Base-by-base conservation (phyloP, 495 filamentous ascomycete species). In the Hyaloscypha bicolor region DNA sequence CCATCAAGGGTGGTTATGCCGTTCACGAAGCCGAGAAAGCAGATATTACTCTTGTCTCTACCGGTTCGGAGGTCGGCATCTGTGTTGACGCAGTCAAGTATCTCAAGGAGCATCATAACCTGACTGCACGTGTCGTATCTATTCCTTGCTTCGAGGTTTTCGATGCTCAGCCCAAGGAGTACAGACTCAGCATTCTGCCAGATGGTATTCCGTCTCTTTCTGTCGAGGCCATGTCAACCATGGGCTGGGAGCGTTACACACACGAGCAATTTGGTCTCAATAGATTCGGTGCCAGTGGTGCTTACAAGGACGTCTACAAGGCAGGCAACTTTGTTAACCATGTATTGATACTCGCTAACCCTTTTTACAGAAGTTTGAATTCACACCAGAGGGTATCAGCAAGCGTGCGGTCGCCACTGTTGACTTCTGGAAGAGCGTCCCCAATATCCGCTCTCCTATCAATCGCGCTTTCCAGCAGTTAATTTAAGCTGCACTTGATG, bases 201-300 rank as follows among this genome's bases (percentile, higher is more conserved):
- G 94, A 98, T 77, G 93, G 93, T 67, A 96, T 97, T 77, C 95
- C 95, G 67, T 88, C 93, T 58, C 78, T 99, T 80, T 95, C 91
- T 58, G 90, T 99, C 70, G 95, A 99, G 84, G 93, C 90, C 75
- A 91, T 94, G 91, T 89, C 87, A 76, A 98, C 95, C 72, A 80
- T 84, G 83, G 94, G 94, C 68, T 99, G 95, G 95, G 94, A 97
- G 87, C 89, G 92, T 78, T 99, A 97, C 82, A 90, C 93, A 64
- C 93, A 99, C 79, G 95, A 99, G 87, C 95, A 99, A 82, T 99
- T 99, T 76, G 95, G 95, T 76, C 87, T 99, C 48, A 98, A 99
- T 89, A 87, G 95, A 75, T 99, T 99, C 79, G 95, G 95, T 87
- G 94, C 93, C 72, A 94, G 90, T 62, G 95, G 94, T 71, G 88